phyloP scores from a whole-genome alignment of 2,329 filamentous ascomycete species.

The Fusarium tupiense region DNA sequence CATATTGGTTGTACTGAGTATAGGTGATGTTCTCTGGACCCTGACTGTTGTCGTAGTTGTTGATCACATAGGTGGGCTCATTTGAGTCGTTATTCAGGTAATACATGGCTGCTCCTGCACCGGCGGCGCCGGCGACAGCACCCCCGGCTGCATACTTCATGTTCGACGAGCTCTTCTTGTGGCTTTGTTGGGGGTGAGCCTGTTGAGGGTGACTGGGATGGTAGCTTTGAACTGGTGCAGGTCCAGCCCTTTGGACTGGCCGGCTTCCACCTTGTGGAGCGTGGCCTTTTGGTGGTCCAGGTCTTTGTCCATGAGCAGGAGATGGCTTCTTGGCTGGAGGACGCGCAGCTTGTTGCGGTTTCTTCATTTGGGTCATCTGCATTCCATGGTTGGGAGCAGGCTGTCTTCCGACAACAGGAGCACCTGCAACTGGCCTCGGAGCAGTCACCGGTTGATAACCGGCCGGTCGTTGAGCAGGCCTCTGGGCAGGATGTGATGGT shows the following conservation, averaged over 20 bases:
- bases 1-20: background rate
- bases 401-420: conserved; percentile 15
- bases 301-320: background rate
- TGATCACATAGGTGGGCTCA: conserved; percentile 9
- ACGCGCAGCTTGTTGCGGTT: conserved; percentile 1
- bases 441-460: conserved; percentile 9
- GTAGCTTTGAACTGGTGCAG: background rate
- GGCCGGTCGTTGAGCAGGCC: background rate
- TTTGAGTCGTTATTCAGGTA: conserved; percentile 3
- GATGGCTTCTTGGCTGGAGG: background rate
- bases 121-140: background rate
- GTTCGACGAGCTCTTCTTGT: conserved; percentile 2
- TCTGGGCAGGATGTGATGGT: background rate
- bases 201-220: background rate
- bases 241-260: background rate
- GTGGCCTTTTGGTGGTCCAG: background rate
- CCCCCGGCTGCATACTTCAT: conserved; percentile 1
- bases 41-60: conserved; percentile 8
- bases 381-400: conserved; percentile 8
- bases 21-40: background rate
- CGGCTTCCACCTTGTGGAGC: background rate
- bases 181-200: background rate
- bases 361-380: conserved; percentile 21
- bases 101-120: background rate
- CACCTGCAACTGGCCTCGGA: conserved; percentile 1